Evolutionary conservation across 1,139 yeast species (phyloP), one percentile per base, ranked within the genome.

Genomic region (Oligophagozyma castellii): DNA sequence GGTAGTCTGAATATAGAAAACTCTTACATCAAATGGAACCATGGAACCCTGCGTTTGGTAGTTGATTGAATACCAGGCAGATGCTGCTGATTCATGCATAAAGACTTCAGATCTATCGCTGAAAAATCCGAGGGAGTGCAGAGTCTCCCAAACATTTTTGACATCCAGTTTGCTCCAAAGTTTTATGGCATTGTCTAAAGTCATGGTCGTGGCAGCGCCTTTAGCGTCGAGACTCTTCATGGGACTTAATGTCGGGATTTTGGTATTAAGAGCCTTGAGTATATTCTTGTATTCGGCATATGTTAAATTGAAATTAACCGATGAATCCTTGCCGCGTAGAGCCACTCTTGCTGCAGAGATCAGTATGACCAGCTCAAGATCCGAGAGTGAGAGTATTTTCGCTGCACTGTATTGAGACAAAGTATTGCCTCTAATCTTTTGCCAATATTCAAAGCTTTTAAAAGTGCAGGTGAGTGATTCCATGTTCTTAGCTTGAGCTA

Each of bases 291-390:
- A 89, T 51, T 89, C 96, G 23, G 73, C 73, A 48, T 75, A 78
- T 0, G 77, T 79, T 37, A 83, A 59, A 40, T 77, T 80, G 54
- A 84, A 76, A 49, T 83, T 86, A 14, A 74, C 60, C 5, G 39
- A 27, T 15, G 62, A 70, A 11, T 71, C 55, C 20, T 69, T 73
- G 21, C 65, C 66, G 42, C 74, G 76, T 33, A 70, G 63, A 13
- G 71, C 60, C 35, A 77, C 73, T 23, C 95, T 60, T 0, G 92
- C 78, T 0, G 86, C 77, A 23, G 84, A 71, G 4, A 84, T 70
- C 5, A 79, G 56, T 21, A 86, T 47, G 5, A 77, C 65, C 28
- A 76, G 48, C 45, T 86, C 95, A 15, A 79, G 51, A 29, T 74
- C 75, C 2, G 93, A 73, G 16, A 83, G 52, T 0, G 76, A 60